These are phyloP conservation scores for Claviceps paspali DNA, from an alignment of 2,329 filamentous ascomycete genomes.

Conservation along the genomic window DNA sequence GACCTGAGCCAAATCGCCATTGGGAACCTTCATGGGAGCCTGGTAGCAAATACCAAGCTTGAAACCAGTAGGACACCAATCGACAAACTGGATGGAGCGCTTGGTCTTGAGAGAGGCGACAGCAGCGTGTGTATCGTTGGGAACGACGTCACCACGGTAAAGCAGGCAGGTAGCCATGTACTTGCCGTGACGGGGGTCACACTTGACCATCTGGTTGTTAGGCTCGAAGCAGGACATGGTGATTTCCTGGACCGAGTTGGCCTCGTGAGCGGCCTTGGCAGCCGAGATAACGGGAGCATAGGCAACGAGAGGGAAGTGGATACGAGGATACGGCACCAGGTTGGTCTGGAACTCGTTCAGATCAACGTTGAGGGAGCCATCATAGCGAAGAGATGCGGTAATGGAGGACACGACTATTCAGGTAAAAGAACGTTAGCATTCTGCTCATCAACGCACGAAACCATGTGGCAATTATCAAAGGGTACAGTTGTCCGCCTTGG, in stretches of 20 bases:
- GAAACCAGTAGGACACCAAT: conserved; percentile 99
- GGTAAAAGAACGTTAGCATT: background rate
- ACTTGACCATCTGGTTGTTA: conserved; percentile 99
- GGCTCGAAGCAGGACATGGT: conserved; percentile 99
- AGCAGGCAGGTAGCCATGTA: conserved; percentile 99
- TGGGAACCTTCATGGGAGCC: conserved; percentile 86
- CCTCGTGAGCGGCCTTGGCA: conserved; percentile 91
- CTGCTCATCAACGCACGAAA: background rate
- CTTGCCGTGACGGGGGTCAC: conserved; percentile 95
- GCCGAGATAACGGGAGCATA: conserved; percentile 91
- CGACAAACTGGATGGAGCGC: conserved; percentile 97
- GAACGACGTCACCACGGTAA: conserved; percentile 96
- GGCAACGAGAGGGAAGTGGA: conserved; percentile 96
- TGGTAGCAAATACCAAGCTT: conserved; percentile 99
- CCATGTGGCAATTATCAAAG: background rate
- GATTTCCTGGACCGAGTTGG: conserved; percentile 97
- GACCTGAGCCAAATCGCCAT: conserved; percentile 94
- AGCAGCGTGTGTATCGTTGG: conserved; percentile 84
- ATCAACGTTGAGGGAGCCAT: conserved; percentile 97
- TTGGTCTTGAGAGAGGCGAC: conserved; percentile 98
- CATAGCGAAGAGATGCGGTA: conserved; percentile 94
- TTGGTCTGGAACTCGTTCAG: conserved; percentile 99
- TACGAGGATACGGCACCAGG: conserved; percentile 94
- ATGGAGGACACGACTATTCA: conserved; percentile 83
- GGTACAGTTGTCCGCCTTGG: background rate